Evolutionary conservation across 495 filamentous ascomycete species (phyloP), one percentile per base, ranked within the genome.

Genomic region (Xylaria nigripes): DNA sequence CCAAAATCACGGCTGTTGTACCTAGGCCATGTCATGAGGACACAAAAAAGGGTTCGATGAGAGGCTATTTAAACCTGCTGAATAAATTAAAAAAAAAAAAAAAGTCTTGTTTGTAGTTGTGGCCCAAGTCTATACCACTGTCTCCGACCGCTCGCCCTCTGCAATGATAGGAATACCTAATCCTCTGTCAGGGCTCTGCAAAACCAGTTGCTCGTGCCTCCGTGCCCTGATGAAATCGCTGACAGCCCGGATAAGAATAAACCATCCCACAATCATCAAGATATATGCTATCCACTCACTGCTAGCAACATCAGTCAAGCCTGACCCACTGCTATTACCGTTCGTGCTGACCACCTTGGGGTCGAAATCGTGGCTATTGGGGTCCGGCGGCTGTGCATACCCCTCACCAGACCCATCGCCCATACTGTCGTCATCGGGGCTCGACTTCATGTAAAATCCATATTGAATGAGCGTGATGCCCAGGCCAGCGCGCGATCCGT

Each of bases 181-280:
- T 10, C 94, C 93, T 41, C 93, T 80, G 57, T 96, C 93, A 6
- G 94, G 93, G 67, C 91, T 96, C 67, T 95, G 90, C 59, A 96
- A 67, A 7, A 98, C 89, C 42, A 98, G 75, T 64, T 90, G 86
- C 73, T 97, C 92, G 67, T 96, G 94, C 62, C 86, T 81, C 63
- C 91, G 76, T 42, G 89, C 92, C 51, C 81, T 83, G 44, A 97
- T 69, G 67, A 90, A 97, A 63, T 96, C 90, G 63, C 84, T 88
- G 45, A 96, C 85, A 13, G 89, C 81, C 63, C 88, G 79, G 56
- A 98, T 97, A 49, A 98, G 70, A 48, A 98, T 89, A 59, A 97
- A 97, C 93, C 93, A 98, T 2, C 93, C 93, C 13, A 96, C 86
- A 69, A 98, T 87, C 93, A 98, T 98, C 53, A 98, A 70, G 9